phyloP scores from a whole-genome alignment of 805 yeast genomes.

The Saccharomycopsis guyanensis region DNA sequence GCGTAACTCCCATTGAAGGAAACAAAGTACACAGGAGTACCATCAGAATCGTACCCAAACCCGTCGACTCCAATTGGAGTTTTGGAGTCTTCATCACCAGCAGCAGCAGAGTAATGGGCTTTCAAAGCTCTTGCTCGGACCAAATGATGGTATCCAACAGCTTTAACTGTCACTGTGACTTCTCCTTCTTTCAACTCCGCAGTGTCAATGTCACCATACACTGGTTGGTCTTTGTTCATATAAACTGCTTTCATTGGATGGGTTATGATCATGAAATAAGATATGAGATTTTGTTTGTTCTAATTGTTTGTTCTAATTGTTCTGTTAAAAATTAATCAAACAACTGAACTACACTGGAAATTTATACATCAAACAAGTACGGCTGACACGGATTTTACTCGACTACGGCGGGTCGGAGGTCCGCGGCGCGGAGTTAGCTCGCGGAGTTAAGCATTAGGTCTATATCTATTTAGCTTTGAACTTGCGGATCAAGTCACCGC shows the following conservation, averaged over 20 bases:
- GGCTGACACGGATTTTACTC: no score
- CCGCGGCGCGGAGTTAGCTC: no score
- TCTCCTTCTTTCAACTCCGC: neutral
- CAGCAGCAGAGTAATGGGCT: neutral
- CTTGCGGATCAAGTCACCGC: conserved; percentile 53
- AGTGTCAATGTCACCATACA: neutral
- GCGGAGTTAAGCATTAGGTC: no score
- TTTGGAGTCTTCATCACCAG: neutral
- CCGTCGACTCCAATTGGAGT: neutral
- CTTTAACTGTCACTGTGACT: neutral
- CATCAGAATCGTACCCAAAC: neutral
- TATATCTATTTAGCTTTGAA: conserved; percentile 3
- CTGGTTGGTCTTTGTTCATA: neutral
- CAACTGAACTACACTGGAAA: no score
- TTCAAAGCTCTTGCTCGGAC: neutral
- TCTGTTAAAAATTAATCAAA: no score
- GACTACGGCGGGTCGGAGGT: no score
- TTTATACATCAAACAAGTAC: no score
- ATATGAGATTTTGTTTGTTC: no score
- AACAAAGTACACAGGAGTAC: neutral
- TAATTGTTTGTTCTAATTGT: no score
- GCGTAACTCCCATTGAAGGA: neutral
- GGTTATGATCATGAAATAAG: no score
- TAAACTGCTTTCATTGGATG: neutral
- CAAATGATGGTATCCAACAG: neutral